Evolutionary conservation across 2,329 filamentous ascomycete species (phyloP), one percentile per base, ranked within the genome.

Genomic region (Aquanectria penicillioides): DNA sequence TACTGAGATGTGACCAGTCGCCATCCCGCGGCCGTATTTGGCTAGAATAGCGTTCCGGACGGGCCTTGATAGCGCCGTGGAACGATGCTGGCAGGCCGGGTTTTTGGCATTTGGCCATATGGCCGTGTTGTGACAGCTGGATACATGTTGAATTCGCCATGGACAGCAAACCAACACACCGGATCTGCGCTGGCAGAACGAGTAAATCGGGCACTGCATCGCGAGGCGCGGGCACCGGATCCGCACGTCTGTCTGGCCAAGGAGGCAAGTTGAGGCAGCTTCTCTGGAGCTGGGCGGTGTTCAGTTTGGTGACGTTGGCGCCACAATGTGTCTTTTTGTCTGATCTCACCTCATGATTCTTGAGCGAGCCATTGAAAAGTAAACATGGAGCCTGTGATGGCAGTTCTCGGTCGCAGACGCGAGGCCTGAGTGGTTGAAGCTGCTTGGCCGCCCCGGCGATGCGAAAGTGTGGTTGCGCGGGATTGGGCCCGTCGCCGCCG

Each of bases 401-500:
- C 10, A 23, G 22, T 37, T 20, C 23, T 37, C 20, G 20, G 33
- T 23, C 46, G 15, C 46, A 38, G 29, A 43, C 40, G 33, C 46
- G 23, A 49, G 34, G 23, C 22, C 46, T 10, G 10, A 41, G 20
- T 22, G 9, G 22, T 20, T 33, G 26, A 23, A 25, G n/a, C 20
- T n/a, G n/a, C n/a, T n/a, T n/a, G n/a, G n/a, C n/a, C n/a, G n/a
- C n/a, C n/a, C n/a, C n/a, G n/a, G n/a, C n/a, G 15, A 37, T 36
- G 48, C 20, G 10, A 7, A 29, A 9, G 41, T 47, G 41, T 26
- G 49, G 13, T 43, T 7, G 22, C 29, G 33, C 23, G 18, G 38
- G 53, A 44, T 50, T 49, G 44, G 38, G 26, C 44, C 22, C 37
- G 23, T 29, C 17, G 31, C 26, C 38, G 52, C 46, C 31, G 28